Evolutionary conservation across 2,329 filamentous ascomycete species (phyloP).

Genomic region (Pseudocercospora musae): DNA sequence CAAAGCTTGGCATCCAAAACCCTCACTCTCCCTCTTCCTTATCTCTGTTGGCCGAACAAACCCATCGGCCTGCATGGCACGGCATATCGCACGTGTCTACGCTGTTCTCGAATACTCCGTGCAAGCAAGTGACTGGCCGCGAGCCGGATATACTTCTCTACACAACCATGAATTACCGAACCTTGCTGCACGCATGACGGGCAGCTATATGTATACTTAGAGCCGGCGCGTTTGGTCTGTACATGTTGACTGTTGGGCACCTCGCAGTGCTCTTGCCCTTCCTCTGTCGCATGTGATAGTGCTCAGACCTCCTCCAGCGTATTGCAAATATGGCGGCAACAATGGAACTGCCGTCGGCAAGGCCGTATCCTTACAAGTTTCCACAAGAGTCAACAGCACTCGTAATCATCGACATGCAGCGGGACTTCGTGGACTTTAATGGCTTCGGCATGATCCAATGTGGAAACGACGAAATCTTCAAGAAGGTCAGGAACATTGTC

Average conservation of each 20-base stretch:
- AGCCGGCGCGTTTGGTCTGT: neutral
- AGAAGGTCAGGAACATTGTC: slow-evolving; percentile 27
- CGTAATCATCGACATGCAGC: slow-evolving; percentile 53
- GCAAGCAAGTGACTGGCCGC: neutral
- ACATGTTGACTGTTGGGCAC: neutral
- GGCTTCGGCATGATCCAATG: slow-evolving; percentile 53
- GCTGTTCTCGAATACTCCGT: neutral
- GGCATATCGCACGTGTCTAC: slow-evolving; percentile 2
- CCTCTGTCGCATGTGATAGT: neutral
- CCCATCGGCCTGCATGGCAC: neutral
- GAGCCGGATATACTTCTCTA: neutral
- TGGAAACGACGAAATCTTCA: slow-evolving; percentile 38
- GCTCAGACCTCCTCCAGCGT: neutral
- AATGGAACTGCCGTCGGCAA: slow-evolving; percentile 32
- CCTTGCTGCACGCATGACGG: neutral
- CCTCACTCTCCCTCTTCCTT: neutral
- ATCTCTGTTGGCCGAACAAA: slow-evolving; percentile 6
- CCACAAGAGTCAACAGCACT: slow-evolving; percentile 47
- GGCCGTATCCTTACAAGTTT: slow-evolving; percentile 51
- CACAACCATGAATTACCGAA: neutral
- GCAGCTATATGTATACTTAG: neutral
- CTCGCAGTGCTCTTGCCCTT: neutral
- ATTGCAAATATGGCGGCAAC: slow-evolving; percentile 17
- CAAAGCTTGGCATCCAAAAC: neutral
- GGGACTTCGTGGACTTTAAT: slow-evolving; percentile 49